Percentiles rank a stretch among this genome's conserved stretches.
These are phyloP conservation scores for Myriosclerotinia curreyana DNA, from an alignment of 2,329 filamentous ascomycete genomes.

Conservation along the genomic window DNA sequence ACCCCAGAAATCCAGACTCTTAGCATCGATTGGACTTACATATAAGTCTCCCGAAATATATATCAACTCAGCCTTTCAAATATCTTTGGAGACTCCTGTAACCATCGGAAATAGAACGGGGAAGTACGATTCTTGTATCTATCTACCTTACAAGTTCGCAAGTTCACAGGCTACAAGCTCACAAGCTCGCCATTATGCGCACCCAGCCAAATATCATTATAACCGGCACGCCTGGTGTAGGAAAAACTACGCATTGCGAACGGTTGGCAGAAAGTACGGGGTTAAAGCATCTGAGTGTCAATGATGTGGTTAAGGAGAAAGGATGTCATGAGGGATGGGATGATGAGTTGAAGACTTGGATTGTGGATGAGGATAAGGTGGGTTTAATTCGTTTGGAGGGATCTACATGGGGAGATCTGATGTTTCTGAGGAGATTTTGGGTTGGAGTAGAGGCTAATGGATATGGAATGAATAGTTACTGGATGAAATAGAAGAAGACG, in stretches of 20 bases:
- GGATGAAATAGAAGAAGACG: conserved; percentile 82
- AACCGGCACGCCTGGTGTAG: conserved; percentile 91
- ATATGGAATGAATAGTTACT: conserved; percentile 57
- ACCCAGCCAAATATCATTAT: conserved; percentile 80
- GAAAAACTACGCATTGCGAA: conserved; percentile 92
- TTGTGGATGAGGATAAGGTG: conserved; percentile 89
- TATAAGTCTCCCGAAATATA: neutral
- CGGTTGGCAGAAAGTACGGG: conserved; percentile 72
- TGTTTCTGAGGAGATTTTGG: neutral
- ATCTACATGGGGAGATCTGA: neutral
- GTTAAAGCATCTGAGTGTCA: conserved; percentile 80
- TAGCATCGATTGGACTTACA: too few species aligned
- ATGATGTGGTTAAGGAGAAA: conserved; percentile 85
- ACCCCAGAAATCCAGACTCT: neutral
- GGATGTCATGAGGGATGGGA: conserved; percentile 86
- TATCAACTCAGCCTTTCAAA: neutral
- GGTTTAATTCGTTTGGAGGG: neutral
- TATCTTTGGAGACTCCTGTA: neutral
- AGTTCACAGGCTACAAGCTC: neutral
- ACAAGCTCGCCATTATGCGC: conserved; percentile 10
- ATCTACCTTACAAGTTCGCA: neutral
- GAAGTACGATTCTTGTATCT: neutral
- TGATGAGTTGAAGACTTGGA: conserved; percentile 80
- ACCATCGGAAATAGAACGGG: neutral
- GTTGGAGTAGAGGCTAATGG: neutral